These are phyloP conservation scores for Diaporthe sp. DNA, from an alignment of 2,329 filamentous ascomycete species.

Conservation along the genomic window DNA sequence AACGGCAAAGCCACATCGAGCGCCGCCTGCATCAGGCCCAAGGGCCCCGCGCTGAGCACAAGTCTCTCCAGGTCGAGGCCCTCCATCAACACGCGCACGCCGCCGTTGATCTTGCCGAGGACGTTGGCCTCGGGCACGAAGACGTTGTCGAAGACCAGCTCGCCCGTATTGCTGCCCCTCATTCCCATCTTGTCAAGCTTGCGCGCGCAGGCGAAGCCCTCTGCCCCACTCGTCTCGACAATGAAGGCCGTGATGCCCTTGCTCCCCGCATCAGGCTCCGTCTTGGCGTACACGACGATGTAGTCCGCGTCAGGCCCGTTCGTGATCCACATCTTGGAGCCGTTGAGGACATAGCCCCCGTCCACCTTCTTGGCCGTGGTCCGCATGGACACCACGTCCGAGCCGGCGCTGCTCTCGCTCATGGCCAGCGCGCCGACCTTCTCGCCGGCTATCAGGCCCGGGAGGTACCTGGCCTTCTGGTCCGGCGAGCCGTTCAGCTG, in stretches of 20 bases:
- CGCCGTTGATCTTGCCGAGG: constrained; percentile 83
- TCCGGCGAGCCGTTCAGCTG: constrained; percentile 85
- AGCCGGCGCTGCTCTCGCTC: constrained; percentile 92
- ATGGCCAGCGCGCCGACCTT: constrained; percentile 92
- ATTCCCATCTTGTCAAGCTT: constrained; percentile 99
- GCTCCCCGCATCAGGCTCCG: constrained; percentile 80
- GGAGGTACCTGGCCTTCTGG: constrained; percentile 86
- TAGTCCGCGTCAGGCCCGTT: constrained; percentile 96
- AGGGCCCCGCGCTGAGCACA: constrained; percentile 88
- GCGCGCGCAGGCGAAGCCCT: constrained; percentile 87
- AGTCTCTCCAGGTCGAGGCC: constrained; percentile 94
- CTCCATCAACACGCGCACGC: constrained; percentile 94
- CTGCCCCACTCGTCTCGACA: constrained; percentile 75
- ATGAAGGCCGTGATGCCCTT: constrained; percentile 98
- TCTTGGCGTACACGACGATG: constrained; percentile 98
- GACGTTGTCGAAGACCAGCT: constrained; percentile 90
- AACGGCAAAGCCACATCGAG: constrained; percentile 91
- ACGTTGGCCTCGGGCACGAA: constrained; percentile 89
- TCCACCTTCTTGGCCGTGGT: constrained; percentile 84
- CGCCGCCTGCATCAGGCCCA: constrained; percentile 94
- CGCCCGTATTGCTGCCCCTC: constrained; percentile 96
- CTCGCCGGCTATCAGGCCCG: constrained; percentile 83
- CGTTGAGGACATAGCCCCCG: constrained; percentile 88
- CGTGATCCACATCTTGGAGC: constrained; percentile 99
- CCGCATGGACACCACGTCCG: constrained; percentile 96